phyloP scores from a whole-genome alignment of 345 rosid species.

The Durio zibethinus region DNA sequence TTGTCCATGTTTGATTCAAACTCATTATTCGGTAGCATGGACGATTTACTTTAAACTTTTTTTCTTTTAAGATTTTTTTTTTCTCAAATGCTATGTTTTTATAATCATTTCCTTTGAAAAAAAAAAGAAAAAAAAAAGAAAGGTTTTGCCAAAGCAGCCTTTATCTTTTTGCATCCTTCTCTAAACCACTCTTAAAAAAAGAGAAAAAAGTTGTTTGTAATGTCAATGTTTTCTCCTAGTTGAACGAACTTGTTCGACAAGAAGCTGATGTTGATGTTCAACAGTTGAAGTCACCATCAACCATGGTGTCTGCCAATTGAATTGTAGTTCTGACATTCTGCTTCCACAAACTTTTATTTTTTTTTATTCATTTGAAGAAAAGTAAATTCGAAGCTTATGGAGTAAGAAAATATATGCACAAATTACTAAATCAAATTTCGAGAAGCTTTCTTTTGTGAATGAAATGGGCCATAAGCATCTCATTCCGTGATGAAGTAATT shows the following conservation, averaged over 20 bases:
- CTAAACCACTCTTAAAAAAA: too few species aligned
- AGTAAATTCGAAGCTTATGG: background rate
- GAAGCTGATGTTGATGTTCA: background rate
- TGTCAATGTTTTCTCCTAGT: too few species aligned
- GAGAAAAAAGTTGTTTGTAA: too few species aligned
- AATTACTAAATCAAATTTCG: too few species aligned
- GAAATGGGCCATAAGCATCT: background rate
- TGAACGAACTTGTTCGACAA: too few species aligned
- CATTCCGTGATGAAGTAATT: background rate
- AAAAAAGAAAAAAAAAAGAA: background rate
- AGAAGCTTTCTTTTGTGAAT: background rate
- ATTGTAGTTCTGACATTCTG: background rate
- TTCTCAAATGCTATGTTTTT: background rate
- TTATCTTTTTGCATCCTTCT: background rate
- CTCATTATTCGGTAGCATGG: too few species aligned
- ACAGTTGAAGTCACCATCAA: background rate
- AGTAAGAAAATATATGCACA: too few species aligned
- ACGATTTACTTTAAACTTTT: background rate
- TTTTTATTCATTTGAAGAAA: too few species aligned
- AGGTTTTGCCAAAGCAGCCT: background rate
- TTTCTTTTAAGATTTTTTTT: background rate
- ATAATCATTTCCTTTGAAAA: too few species aligned
- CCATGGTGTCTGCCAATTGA: background rate
- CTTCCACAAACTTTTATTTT: background rate
- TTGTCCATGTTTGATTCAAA: too few species aligned